These are phyloP conservation scores for Brassica incana DNA, from an alignment of 345 rosid species.

Conservation along the genomic window DNA sequence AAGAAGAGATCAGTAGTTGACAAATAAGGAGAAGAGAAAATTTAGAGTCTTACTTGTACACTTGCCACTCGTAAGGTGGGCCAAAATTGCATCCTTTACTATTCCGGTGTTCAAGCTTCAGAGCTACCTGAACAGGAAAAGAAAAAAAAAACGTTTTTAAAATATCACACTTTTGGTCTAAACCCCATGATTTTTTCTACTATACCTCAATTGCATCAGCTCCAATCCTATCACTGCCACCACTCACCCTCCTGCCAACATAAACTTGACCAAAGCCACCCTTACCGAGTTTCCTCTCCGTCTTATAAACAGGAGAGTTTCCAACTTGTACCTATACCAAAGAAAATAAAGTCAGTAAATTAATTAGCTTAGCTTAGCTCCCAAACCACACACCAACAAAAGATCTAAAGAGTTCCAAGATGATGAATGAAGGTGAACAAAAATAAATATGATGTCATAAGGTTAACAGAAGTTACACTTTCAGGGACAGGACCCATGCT, in stretches of 20 bases:
- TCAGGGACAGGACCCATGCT: constrained; percentile 82
- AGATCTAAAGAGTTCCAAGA: constrained; percentile 4
- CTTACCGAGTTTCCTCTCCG: constrained; percentile 87
- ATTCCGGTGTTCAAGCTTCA: constrained; percentile 89
- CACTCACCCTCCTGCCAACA: constrained; percentile 79
- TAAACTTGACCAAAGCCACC: constrained; percentile 99
- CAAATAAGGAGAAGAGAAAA: constrained; percentile 7
- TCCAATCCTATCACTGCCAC: constrained; percentile 69
- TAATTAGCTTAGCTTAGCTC: constrained; percentile 3
- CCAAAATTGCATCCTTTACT: constrained; percentile 98
- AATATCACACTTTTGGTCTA: constrained; percentile 6
- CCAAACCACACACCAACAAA: constrained; percentile 11
- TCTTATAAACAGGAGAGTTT: constrained; percentile 78
- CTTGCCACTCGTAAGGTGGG: constrained; percentile 98
- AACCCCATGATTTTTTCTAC: constrained; percentile 1
- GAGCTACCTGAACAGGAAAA: constrained; percentile 69
- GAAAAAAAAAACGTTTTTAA: background rate
- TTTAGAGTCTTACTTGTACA: constrained; percentile 64
- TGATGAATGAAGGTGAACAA: background rate
- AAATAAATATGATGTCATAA: background rate
- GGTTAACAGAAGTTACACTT: constrained; percentile 52
- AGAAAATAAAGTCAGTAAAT: constrained; percentile 20
- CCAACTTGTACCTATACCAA: constrained; percentile 82
- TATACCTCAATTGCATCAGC: constrained; percentile 81
- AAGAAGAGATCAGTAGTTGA: constrained; percentile 23